Base-by-base conservation (phyloP, 2,329 filamentous ascomycete species). In the Colletotrichum siamense region DNA sequence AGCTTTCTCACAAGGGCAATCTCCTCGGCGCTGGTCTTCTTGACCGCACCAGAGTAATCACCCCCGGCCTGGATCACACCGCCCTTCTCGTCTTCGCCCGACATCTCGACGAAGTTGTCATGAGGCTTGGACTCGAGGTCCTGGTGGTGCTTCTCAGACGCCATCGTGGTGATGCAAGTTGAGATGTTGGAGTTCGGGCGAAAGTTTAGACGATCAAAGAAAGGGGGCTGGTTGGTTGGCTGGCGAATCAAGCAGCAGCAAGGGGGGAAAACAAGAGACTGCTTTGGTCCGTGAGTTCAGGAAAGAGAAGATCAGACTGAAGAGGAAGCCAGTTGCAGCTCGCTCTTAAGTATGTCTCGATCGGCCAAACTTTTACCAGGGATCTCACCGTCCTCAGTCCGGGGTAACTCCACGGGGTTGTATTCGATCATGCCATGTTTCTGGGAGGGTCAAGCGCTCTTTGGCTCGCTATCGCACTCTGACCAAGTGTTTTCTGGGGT, bases 1-100 rank as follows among this genome's bases (percentile, higher is more conserved):
- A 85, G 77, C 77, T 85, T 86, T 62, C 82, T 79, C 15, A 86
- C 84, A 12, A 86, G 83, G 1, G 80, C 80, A 70, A 85, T 85
- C 78, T 85, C 84, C 32, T 78, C 80, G 10, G 81, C 78, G 63
- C 80, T 80, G 3, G 80, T 81, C 77, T 86, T 86, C 65, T 79
- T 80, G 5, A 81, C 79, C 0, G 84, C 84, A 5, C 84, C 83
- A 8, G 82, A 84, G 74, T 84, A 84, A 55, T 85, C 83, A 1
- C 80, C 81, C 18, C 79, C 76, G 6, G 80, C 74, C 5, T 74
- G 62, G 2, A 81, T 65, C 15, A 82, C 68, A 13, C 80, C 79
- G 0, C 76, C 75, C 28, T 82, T 82, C 52, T 82, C 79, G n/a
- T 67, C 64, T 4, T 59, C 64, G 4, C 26, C 77, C 4, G 79